A percentile compares a stretch with the other conserved stretches of the same genome.
Evolutionary conservation across 2,329 filamentous ascomycete species (phyloP).

Genomic region (Ascochyta koolunga): DNA sequence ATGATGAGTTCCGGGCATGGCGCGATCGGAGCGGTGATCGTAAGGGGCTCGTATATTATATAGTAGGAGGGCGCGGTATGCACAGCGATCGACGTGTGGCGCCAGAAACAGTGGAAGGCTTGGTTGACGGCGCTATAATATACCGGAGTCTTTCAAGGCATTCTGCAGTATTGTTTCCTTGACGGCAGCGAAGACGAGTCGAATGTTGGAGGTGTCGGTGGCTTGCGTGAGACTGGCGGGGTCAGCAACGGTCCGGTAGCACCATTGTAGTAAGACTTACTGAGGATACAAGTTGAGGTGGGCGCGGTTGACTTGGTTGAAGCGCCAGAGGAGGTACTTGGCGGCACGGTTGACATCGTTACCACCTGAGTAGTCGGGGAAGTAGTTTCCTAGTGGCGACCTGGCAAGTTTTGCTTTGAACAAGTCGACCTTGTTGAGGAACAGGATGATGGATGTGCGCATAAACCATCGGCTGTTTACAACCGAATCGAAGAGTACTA

Average conservation of each 20-base stretch:
- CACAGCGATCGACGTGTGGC: constrained; percentile 39
- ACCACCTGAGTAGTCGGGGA: constrained; percentile 95
- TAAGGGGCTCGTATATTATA: constrained; percentile 46
- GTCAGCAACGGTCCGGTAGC: constrained; percentile 29
- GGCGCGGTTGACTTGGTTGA: constrained; percentile 96
- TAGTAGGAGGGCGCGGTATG: constrained; percentile 37
- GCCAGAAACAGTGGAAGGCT: constrained; percentile 10
- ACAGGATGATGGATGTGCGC: constrained; percentile 97
- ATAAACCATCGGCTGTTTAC: constrained; percentile 99
- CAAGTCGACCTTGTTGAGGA: constrained; percentile 98
- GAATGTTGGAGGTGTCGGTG: constrained; percentile 97
- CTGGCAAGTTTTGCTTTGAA: constrained; percentile 93
- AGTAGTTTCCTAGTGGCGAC: constrained; percentile 92
- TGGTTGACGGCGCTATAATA: constrained; percentile 60
- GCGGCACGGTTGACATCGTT: constrained; percentile 98
- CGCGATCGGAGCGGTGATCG: constrained; percentile 41
- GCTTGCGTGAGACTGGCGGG: constrained; percentile 87
- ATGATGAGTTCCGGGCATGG: constrained; percentile 34
- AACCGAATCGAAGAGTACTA: constrained; percentile 95
- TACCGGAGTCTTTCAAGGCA: constrained; percentile 95
- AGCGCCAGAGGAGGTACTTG: constrained; percentile 97
- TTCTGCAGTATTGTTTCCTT: constrained; percentile 99
- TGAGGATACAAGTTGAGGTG: constrained; percentile 97
- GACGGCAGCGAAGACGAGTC: constrained; percentile 95
- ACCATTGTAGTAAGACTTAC: constrained; percentile 49